phyloP scores from a whole-genome alignment of 2,329 filamentous ascomycete genomes.

The Trichoderma gracile region DNA sequence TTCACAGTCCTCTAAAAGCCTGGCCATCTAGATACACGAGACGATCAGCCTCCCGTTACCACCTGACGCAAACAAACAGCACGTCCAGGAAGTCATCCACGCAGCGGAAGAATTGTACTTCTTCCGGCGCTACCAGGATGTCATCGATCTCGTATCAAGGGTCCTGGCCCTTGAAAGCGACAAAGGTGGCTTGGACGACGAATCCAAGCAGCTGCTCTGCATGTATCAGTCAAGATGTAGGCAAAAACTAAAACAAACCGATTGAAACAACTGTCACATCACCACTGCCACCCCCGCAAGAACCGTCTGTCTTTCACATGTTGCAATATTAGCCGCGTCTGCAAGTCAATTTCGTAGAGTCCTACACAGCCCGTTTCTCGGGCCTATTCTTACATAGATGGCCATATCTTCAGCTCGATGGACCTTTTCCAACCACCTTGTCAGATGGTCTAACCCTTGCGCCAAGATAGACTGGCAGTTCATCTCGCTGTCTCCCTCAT shows the following conservation, averaged over 20 bases:
- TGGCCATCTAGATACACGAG: constrained; percentile 45
- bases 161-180: constrained; percentile 38
- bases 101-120: constrained; percentile 62
- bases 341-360: background rate
- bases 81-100: constrained; percentile 53
- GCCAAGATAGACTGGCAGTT: background rate
- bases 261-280: constrained; percentile 2
- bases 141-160: constrained; percentile 43
- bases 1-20: background rate
- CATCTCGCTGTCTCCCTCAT: background rate
- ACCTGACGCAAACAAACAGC: constrained; percentile 45
- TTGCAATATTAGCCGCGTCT: background rate
- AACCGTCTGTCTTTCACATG: background rate
- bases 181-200: constrained; percentile 44
- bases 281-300: background rate
- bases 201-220: constrained; percentile 44
- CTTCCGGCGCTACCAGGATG: constrained; percentile 50
- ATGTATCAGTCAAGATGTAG: constrained; percentile 48
- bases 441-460: background rate
- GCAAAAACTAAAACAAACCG: constrained; percentile 33
- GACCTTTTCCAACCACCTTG: background rate
- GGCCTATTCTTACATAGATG: background rate
- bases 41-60: constrained; percentile 46
- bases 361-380: constrained; percentile 15
- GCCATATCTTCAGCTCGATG: background rate